Conservation (phyloP, 441 rosid genomes). For the Populus hybrid region DNA sequence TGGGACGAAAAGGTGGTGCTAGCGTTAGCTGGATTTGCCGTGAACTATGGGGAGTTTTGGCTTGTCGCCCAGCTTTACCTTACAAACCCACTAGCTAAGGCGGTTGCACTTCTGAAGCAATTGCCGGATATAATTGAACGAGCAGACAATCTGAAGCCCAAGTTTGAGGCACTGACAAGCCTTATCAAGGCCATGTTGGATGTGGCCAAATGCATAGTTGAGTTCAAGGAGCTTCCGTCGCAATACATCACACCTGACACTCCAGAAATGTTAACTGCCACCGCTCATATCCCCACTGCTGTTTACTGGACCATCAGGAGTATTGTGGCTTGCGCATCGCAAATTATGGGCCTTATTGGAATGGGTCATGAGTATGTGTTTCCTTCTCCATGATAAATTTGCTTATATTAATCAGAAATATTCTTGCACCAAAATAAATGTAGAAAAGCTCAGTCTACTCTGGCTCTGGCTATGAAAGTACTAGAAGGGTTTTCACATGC, state of each 20-base stretch:
- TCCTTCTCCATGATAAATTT: neutral
- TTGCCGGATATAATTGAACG: too few relatives aligned
- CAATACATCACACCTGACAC: slow-evolving; percentile 45
- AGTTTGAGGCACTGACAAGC: too few relatives aligned
- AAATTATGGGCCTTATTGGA: slow-evolving; percentile 52
- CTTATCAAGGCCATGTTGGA: slow-evolving; percentile 52
- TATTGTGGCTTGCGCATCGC: slow-evolving; percentile 62
- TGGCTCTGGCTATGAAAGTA: too few relatives aligned
- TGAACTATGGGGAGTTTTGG: slow-evolving; percentile 75
- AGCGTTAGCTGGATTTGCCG: slow-evolving; percentile 70
- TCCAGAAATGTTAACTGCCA: slow-evolving; percentile 43
- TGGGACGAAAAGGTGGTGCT: slow-evolving; percentile 79
- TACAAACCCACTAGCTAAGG: slow-evolving; percentile 67
- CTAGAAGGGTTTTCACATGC: too few relatives aligned
- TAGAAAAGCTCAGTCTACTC: too few relatives aligned
- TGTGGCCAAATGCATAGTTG: slow-evolving; percentile 49
- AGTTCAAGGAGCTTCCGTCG: slow-evolving; percentile 60
- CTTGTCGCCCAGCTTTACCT: slow-evolving; percentile 58
- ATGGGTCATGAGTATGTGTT: slow-evolving; percentile 57
- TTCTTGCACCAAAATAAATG: neutral
- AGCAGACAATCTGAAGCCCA: too few relatives aligned
- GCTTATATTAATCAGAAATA: neutral
- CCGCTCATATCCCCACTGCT: slow-evolving; percentile 55
- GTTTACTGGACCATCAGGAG: slow-evolving; percentile 81
- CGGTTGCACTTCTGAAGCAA: slow-evolving; percentile 57